Evolutionary conservation across 805 yeast genomes (phyloP), one percentile per base, ranked within the genome.

Genomic region (Priceomyces haplophilus): DNA sequence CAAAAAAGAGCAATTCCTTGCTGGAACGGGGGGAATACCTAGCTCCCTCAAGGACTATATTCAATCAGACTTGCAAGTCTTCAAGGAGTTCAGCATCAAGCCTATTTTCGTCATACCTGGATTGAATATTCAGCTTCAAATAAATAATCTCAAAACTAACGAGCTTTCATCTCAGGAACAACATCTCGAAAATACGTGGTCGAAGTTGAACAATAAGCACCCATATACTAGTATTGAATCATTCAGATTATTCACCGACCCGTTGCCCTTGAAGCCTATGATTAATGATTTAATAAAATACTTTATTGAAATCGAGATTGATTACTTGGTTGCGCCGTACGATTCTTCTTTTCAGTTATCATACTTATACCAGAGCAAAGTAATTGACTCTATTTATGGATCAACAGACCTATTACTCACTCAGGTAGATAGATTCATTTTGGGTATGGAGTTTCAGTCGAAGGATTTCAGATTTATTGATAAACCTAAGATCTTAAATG

Each of bases 61-160:
- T 37, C 81, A 80, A 40, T 62, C 79, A 1, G 95, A 88, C 55
- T 65, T 88, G 40, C 70, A 72, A 34, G 72, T 75, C 2, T 80
- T 89, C 57, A 66, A 72, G 38, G 80, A 79, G 40, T 73, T 72
- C 47, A 75, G 79, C 39, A 78, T 89, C 44, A 83, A 80, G n/a
- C 95, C 96, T 0, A 64, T 88, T 12, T 89, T 87, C 59, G 83
- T 89, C 6, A 80, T 89, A 44, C 75, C 82, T 3, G 97, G 97
- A 1, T 67, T 81, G 44, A 65, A 69, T 40, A 75, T 76, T 27
- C 65, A 61, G 45, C 49, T 62, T 8, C 70, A 65, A 41, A 42
- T 25, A n/a, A 62, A 38, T 46, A 44, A 32, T 8, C 64, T 62
- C 41, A 62, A 64, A 16, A 50, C 67, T 15, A 67, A 65, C 41